Conservation (phyloP, 257 asterid species). For the Capsicum chinense region DNA sequence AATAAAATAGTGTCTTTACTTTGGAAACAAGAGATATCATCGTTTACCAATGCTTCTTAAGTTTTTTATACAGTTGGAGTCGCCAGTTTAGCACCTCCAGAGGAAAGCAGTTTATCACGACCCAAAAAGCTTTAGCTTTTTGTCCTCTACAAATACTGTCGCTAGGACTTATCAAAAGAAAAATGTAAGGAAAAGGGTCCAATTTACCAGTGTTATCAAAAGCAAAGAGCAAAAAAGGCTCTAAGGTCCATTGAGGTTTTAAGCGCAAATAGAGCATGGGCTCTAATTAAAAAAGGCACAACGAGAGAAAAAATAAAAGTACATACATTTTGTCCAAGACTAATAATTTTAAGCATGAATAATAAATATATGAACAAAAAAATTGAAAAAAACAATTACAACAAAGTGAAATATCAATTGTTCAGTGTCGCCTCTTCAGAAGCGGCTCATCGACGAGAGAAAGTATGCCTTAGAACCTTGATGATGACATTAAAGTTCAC, state of each 20-base stretch:
- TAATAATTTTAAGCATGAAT: constrained; percentile 1
- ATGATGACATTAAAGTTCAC: background rate
- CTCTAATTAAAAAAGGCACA: background rate
- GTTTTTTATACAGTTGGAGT: background rate
- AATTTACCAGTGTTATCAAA: background rate
- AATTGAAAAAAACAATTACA: background rate
- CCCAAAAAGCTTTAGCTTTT: background rate
- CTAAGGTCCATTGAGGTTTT: background rate
- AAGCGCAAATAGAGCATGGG: background rate
- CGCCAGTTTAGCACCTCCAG: background rate
- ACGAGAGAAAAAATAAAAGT: background rate
- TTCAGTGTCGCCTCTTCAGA: background rate
- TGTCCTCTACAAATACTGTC: background rate
- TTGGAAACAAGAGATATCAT: constrained; percentile 13
- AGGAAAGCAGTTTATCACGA: constrained; percentile 10
- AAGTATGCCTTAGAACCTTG: background rate
- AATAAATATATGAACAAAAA: background rate
- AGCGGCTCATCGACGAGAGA: background rate
- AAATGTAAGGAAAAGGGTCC: background rate
- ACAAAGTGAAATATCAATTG: background rate
- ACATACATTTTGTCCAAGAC: background rate
- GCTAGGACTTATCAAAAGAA: background rate
- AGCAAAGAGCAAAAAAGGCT: no score
- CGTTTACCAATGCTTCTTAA: constrained; percentile 12
- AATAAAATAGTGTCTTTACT: background rate